Evolutionary conservation across 176 grass and related monocot species (phyloP).

Genomic region (Ensete ventricosum): DNA sequence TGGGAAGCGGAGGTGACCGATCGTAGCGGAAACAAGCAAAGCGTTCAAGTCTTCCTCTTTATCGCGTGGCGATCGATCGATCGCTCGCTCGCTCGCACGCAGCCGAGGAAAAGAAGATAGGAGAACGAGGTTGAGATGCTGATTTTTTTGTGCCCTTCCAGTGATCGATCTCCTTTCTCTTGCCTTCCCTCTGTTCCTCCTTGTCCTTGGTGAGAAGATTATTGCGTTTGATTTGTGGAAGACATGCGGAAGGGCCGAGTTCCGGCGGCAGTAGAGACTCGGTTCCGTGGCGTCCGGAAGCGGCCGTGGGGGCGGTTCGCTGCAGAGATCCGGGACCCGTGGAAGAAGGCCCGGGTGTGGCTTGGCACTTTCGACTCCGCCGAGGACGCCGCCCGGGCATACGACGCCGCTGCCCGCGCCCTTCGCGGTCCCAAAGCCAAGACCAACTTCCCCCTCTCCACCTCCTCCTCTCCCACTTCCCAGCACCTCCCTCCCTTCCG

Average conservation of each 20-base stretch:
- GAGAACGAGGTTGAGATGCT: too few species aligned
- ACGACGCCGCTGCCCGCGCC: not conserved
- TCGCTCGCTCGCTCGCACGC: too few species aligned
- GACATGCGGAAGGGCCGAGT: not conserved
- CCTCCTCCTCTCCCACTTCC: not conserved
- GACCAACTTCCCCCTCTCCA: not conserved
- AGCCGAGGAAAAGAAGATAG: too few species aligned
- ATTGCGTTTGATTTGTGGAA: not conserved
- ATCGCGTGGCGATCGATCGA: too few species aligned
- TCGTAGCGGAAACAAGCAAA: too few species aligned
- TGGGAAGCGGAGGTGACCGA: too few species aligned
- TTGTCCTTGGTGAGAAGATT: not conserved
- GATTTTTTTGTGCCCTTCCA: too few species aligned
- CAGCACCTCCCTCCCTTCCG: not conserved
- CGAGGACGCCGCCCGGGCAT: not conserved
- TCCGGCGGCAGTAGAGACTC: slow-evolving; percentile 18
- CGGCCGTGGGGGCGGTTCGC: slow-evolving; percentile 82
- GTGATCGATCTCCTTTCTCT: too few species aligned
- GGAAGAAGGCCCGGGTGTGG: slow-evolving; percentile 59
- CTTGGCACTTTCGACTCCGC: slow-evolving; percentile 1
- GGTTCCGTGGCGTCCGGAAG: slow-evolving; percentile 85
- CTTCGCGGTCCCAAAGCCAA: not conserved
- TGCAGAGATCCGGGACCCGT: slow-evolving; percentile 84
- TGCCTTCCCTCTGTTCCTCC: not conserved
- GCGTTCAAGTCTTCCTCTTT: too few species aligned